Evolutionary conservation across 805 yeast genomes (phyloP), one percentile per base, ranked within the genome.

Genomic region (Wickerhamomyces silvicola): DNA sequence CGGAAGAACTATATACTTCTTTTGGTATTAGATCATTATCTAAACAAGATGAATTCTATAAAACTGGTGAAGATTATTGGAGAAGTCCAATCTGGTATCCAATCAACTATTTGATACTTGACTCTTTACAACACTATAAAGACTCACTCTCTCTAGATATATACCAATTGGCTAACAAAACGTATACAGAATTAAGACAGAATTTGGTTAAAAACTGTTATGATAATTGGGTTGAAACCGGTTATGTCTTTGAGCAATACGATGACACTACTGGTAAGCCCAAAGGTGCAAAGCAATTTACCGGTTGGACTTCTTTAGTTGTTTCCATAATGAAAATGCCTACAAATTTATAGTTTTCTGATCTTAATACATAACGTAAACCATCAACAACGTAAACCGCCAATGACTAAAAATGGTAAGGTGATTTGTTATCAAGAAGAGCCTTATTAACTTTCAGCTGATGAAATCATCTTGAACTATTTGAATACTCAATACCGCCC

Each of bases 31-130:
- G 95, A 41, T 82, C 95, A 0, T 61, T 92, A 22, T 82, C 95
- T 1, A 76, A 75, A 46, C 45, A 66, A 5, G 88, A 83, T 46
- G 61, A 62, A 14, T 60, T 50, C 37, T 92, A 81, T 59, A 81
- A 81, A 34, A 72, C 78, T 0, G 90, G 70, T 7, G 98, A 92
- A 51, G 79, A 90, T 57, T 92, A 92, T 61, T 92, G 98, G 98
- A 72, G 95, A 41, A 92, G 96, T 1, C 85, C 94, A 13, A 68
- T 92, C 18, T 92, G 97, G 97, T 66, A 87, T 45, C 83, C 87
- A 54, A 82, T 92, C 50, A 92, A 92, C 61, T 90, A 86, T 50
- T 61, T 92, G 56, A 65, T 79, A 5, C 62, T 92, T 26, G 92
- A 86, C 32, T 70, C 83, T 5, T 62, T 92, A 39, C 55, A 63